Percentiles rank a stretch among this genome's conserved stretches.
Evolutionary conservation across 495 filamentous ascomycete species (phyloP).

Genomic region (Acidiella bohemica): DNA sequence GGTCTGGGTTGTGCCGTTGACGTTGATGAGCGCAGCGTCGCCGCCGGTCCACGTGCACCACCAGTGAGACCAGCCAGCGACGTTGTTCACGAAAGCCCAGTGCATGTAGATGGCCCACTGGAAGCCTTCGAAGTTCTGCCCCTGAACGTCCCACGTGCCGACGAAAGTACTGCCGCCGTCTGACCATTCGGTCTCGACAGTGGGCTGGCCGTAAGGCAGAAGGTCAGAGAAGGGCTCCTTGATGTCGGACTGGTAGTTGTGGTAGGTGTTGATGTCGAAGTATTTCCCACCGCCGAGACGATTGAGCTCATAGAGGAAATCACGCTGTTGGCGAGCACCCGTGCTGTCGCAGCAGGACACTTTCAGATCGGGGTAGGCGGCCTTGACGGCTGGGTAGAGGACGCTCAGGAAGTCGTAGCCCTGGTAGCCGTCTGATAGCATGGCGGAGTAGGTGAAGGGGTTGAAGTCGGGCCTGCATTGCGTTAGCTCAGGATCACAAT

Average conservation of each 20-base stretch:
- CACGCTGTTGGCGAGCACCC: constrained; percentile 16
- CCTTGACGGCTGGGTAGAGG: constrained; percentile 15
- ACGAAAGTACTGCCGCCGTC: constrained; percentile 12
- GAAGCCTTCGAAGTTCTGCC: constrained; percentile 18
- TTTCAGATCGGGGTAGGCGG: constrained; percentile 11
- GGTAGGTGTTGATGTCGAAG: constrained; percentile 19
- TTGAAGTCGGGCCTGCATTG: constrained; percentile 18
- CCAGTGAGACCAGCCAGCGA: constrained; percentile 17
- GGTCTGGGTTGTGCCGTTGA: constrained; percentile 12
- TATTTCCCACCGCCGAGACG: constrained; percentile 8
- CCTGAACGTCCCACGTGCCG: constrained; percentile 11
- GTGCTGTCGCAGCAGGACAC: constrained; percentile 17
- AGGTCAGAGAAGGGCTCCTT: constrained; percentile 15
- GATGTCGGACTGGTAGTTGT: constrained; percentile 19
- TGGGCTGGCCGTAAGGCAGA: constrained; percentile 12
- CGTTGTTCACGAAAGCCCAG: constrained; percentile 17
- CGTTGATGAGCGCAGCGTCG: constrained; percentile 13
- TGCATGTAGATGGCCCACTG: constrained; percentile 21
- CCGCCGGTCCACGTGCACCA: constrained; percentile 13
- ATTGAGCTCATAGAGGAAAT: constrained; percentile 15
- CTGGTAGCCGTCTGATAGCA: constrained; percentile 17
- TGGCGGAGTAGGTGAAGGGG: constrained; percentile 17
- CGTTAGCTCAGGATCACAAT: too few species aligned
- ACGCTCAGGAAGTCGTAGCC: constrained; percentile 17
- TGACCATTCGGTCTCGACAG: constrained; percentile 18